Conservation (phyloP, 257 asterid genomes). For the Solanum pinnatisectum region DNA sequence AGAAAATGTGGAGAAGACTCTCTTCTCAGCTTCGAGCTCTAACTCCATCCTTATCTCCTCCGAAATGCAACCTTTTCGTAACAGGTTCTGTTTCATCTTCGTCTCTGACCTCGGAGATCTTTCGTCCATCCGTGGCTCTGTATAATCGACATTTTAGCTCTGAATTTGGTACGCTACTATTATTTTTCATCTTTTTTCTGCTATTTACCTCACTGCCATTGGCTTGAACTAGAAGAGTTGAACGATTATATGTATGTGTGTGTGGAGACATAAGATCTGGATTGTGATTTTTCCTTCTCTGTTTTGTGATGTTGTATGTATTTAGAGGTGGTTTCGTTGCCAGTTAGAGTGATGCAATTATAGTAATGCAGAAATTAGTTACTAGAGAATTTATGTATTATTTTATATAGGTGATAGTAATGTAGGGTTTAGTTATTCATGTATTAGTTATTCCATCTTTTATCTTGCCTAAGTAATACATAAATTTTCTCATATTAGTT, state of each 20-base stretch:
- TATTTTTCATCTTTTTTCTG: not conserved
- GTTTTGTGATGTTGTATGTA: not conserved
- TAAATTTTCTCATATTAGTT: not conserved
- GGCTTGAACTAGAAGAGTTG: not conserved
- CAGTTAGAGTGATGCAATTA: not conserved
- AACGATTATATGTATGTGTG: not conserved
- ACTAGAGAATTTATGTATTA: no score
- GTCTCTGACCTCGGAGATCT: not conserved
- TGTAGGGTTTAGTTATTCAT: not conserved
- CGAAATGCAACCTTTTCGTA: not conserved
- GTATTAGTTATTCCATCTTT: not conserved
- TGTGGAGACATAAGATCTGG: not conserved
- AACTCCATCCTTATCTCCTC: not conserved
- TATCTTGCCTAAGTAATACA: not conserved
- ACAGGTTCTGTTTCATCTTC: not conserved
- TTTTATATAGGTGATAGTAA: not conserved
- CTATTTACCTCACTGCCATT: not conserved
- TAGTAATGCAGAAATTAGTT: not conserved
- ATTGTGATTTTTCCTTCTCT: not conserved
- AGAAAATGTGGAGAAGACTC: slow-evolving; percentile 4
- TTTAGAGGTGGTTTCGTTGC: not conserved
- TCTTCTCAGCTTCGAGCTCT: not conserved
- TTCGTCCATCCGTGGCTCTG: not conserved
- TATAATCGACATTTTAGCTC: not conserved
- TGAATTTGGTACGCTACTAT: not conserved